Evolutionary conservation across 306 rosid genomes (phyloP), one percentile per base, ranked within the genome.

Genomic region (Potentilla sterilis): DNA sequence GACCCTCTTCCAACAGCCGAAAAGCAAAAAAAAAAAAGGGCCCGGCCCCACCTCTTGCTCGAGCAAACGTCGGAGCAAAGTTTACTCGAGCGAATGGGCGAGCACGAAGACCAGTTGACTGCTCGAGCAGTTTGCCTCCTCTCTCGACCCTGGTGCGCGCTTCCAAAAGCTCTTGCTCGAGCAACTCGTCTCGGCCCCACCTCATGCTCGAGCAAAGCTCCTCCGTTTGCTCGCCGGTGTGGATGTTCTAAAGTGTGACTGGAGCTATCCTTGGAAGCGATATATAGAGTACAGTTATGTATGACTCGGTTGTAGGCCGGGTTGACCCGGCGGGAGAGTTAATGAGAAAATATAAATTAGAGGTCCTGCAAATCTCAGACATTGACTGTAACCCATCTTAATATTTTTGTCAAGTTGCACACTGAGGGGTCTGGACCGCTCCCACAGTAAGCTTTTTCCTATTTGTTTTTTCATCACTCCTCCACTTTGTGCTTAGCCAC

Each of bases 341-440:
- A 55, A 9, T 80, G 40, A 44, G 68, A 69, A 73, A 44, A 42
- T 44, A 73, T 59, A 44, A 74, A 61, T 42, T 43, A 85, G 82
- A 6, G 37, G 61, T 8, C 78, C 91, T 80, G 86, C 84, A 69
- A 85, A 77, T 82, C 86, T 91, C 85, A 81, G 76, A 21, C 85
- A 80, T 70, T 65, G 85, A 82, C 91, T 83, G 89, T 82, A 85
- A 86, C 91, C 76, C 84, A 47, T 81, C 83, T 84, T 80, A 83
- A 75, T 84, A 54, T 37, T 13, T 65, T 74, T 81, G 87, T 87
- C 90, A 83, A 81, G 77, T 86, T 83, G 86, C 75, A 24, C 69
- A 28, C 68, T 65, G 67, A 48, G 18, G 83, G 74, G 51, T 55
- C 77, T 76, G 83, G 82, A 79, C 82, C 81, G 73, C 76, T 62